These are phyloP conservation scores for Phytophthora hybrid DNA, from an alignment of 352 stramenopile genomes.

Conservation along the genomic window DNA sequence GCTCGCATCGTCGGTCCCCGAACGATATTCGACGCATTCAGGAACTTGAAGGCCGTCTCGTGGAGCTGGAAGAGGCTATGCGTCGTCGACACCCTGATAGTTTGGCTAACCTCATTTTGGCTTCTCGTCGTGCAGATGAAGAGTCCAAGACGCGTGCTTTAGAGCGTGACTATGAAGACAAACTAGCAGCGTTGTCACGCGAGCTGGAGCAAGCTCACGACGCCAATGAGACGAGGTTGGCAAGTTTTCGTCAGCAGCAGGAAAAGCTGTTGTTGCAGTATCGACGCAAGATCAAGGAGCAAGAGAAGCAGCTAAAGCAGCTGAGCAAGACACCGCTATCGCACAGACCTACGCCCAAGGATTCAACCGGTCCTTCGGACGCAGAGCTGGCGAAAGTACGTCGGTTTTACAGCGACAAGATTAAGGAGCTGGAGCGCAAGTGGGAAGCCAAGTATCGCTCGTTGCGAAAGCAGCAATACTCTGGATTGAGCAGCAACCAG, in stretches of 20 bases:
- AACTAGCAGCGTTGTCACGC: slow-evolving; percentile 50
- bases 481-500: slow-evolving; percentile 27
- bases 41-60: slow-evolving; percentile 69
- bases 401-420: slow-evolving; percentile 79
- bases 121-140: slow-evolving; percentile 71
- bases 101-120: slow-evolving; percentile 80
- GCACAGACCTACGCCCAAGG: slow-evolving; percentile 16
- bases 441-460: slow-evolving; percentile 76
- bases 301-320: slow-evolving; percentile 51
- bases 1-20: slow-evolving; percentile 40
- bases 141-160: slow-evolving; percentile 60
- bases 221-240: slow-evolving; percentile 63
- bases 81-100: slow-evolving; percentile 79
- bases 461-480: slow-evolving; percentile 59
- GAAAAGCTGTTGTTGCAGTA: slow-evolving; percentile 81
- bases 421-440: slow-evolving; percentile 79
- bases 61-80: slow-evolving; percentile 84
- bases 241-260: slow-evolving; percentile 82
- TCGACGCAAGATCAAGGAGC: slow-evolving; percentile 64
- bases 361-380: slow-evolving; percentile 22
- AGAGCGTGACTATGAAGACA: slow-evolving; percentile 43
- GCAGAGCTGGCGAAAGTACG: slow-evolving; percentile 63
- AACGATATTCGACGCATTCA: slow-evolving; percentile 80
- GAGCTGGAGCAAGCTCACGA: slow-evolving; percentile 66
- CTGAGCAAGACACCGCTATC: slow-evolving; percentile 22